phyloP scores from a whole-genome alignment of 2,329 filamentous ascomycete species.

The Curvularia hawaiiensis region DNA sequence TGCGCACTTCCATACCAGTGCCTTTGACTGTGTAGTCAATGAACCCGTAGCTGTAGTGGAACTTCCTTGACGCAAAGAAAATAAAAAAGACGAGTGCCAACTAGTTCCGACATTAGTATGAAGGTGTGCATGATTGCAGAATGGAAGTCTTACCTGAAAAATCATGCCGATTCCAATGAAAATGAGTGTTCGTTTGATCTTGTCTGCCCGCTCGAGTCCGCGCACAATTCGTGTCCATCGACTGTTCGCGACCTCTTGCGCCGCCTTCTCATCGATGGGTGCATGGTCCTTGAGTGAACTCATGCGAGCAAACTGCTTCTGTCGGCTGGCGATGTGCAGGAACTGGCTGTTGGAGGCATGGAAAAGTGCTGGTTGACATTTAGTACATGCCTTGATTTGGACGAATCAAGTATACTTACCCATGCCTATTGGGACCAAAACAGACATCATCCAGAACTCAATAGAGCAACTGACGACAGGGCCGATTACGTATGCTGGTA shows the following conservation, averaged over 20 bases:
- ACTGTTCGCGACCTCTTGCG: constrained; percentile 28
- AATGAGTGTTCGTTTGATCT: constrained; percentile 33
- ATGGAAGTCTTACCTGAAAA: constrained; percentile 28
- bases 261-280: constrained; percentile 31
- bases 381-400: background rate
- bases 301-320: constrained; percentile 39
- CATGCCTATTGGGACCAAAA: constrained; percentile 38
- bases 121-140: background rate
- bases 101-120: background rate
- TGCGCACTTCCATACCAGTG: constrained; percentile 28
- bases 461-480: constrained; percentile 31
- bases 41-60: constrained; percentile 40
- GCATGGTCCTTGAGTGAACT: constrained; percentile 31
- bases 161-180: constrained; percentile 37
- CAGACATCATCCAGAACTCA: constrained; percentile 44
- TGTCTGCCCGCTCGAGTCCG: constrained; percentile 33
- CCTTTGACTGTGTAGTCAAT: constrained; percentile 37
- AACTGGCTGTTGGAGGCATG: constrained; percentile 46
- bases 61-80: constrained; percentile 41
- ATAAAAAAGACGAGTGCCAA: constrained; percentile 21
- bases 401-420: background rate
- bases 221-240: constrained; percentile 32
- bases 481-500: constrained; percentile 31
- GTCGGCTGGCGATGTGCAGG: constrained; percentile 38
- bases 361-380: constrained; percentile 29